These are phyloP conservation scores for Aspergillus bertholletiae DNA, from an alignment of 495 filamentous ascomycete genomes.

Conservation along the genomic window DNA sequence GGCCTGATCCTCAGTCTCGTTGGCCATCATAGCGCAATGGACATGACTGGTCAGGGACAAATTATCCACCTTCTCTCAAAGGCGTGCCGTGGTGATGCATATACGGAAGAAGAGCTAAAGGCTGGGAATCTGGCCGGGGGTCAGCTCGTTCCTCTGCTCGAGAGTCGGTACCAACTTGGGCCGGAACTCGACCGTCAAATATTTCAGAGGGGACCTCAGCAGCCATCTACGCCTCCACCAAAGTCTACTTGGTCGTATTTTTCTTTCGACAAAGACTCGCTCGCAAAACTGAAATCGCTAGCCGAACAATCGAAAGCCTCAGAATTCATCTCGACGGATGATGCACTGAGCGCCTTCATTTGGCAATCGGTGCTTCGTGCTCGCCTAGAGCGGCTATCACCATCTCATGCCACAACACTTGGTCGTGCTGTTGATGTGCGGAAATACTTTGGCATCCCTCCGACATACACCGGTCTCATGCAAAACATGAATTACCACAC, in stretches of 20 bases:
- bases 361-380: conserved; percentile 48
- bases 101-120: conserved; percentile 41
- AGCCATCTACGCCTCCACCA: conserved; percentile 12
- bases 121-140: conserved; percentile 42
- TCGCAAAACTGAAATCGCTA: conserved; percentile 38
- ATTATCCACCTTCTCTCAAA: conserved; percentile 51
- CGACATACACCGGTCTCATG: conserved; percentile 42
- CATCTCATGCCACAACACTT: conserved; percentile 4
- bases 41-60: conserved; percentile 49
- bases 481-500: conserved; percentile 39
- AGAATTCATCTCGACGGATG: conserved; percentile 48
- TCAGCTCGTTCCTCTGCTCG: conserved; percentile 39
- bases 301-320: conserved; percentile 27
- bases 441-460: conserved; percentile 36
- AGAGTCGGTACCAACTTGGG: conserved; percentile 27
- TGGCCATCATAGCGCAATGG: conserved; percentile 49
- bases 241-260: conserved; percentile 42
- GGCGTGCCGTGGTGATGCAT: conserved; percentile 43
- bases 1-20: conserved; percentile 47
- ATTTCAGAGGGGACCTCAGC: background rate
- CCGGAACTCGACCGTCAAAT: conserved; percentile 2
- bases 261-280: conserved; percentile 24
- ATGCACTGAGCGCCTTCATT: conserved; percentile 50
- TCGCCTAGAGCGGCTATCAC: conserved; percentile 35
- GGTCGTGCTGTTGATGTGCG: conserved; percentile 51